These are phyloP conservation scores for Tricholoma furcatifolium DNA, from an alignment of 768 basidiomycete species.

Conservation along the genomic window DNA sequence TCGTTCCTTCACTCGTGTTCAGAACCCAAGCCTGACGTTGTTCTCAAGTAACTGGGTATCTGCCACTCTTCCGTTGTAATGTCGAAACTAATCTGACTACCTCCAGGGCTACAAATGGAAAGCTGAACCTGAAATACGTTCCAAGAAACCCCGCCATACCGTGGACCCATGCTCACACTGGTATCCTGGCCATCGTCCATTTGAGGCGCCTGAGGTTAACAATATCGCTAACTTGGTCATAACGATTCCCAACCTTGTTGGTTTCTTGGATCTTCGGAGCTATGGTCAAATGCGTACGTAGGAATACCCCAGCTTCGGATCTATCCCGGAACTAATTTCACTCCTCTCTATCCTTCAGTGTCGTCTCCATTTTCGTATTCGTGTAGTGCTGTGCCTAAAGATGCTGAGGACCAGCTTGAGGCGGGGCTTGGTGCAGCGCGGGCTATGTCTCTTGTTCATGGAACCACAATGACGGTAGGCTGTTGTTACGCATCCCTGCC, in stretches of 20 bases:
- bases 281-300: constrained; percentile 81
- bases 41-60: constrained; percentile 59
- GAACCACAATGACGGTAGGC: constrained; percentile 48
- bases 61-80: not conserved
- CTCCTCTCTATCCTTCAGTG: constrained; percentile 38
- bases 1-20: constrained; percentile 6
- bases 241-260: constrained; percentile 50
- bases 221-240: constrained; percentile 70
- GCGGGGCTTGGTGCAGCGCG: constrained; percentile 59
- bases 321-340: not conserved
- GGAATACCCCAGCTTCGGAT: not conserved
- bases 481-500: not conserved
- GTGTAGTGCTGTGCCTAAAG: constrained; percentile 57
- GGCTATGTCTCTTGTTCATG: constrained; percentile 48
- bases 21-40: not conserved
- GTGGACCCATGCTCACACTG: constrained; percentile 68
- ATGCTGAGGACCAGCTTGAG: constrained; percentile 71
- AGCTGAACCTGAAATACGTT: constrained; percentile 23
- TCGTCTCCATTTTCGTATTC: constrained; percentile 78
- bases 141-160: constrained; percentile 14
- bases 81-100: not conserved
- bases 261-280: constrained; percentile 74
- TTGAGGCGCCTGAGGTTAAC: constrained; percentile 75
- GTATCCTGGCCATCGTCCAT: constrained; percentile 73
- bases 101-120: constrained; percentile 73